A percentile compares a stretch with the other conserved stretches of the same genome.
phyloP scores from a whole-genome alignment of 2,329 filamentous ascomycete genomes.

The Trichoderma aggressivum region DNA sequence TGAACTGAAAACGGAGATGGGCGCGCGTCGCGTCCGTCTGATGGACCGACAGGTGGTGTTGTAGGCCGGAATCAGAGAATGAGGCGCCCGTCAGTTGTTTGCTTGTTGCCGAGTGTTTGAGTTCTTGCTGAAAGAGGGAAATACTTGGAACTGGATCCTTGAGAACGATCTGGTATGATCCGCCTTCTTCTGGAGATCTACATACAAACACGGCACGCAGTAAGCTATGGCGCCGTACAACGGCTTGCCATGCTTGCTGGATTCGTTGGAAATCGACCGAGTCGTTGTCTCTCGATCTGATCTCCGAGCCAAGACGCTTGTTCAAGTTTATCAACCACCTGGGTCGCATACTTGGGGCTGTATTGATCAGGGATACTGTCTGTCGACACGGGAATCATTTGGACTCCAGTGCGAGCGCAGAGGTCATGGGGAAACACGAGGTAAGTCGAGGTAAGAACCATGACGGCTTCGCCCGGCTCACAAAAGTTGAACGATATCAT shows the following conservation, averaged over 20 bases:
- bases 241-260: background rate
- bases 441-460: background rate
- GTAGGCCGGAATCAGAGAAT: background rate
- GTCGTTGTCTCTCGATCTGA: background rate
- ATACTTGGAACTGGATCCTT: background rate
- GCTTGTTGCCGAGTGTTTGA: background rate
- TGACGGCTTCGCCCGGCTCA: background rate
- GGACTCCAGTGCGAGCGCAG: background rate
- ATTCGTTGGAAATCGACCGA: background rate
- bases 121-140: background rate
- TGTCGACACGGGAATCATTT: background rate
- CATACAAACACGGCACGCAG: background rate
- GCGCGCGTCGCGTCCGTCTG: background rate
- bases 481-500: background rate
- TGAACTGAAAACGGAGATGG: background rate
- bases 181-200: background rate
- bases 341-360: background rate
- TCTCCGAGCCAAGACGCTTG: background rate
- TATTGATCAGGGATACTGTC: background rate
- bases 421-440: background rate
- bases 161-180: background rate
- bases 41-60: background rate
- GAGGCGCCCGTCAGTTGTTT: background rate
- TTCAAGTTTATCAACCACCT: background rate
- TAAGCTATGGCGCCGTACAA: background rate